phyloP scores from a whole-genome alignment of 2,329 filamentous ascomycete species.

The Nigrograna mackinnonii region DNA sequence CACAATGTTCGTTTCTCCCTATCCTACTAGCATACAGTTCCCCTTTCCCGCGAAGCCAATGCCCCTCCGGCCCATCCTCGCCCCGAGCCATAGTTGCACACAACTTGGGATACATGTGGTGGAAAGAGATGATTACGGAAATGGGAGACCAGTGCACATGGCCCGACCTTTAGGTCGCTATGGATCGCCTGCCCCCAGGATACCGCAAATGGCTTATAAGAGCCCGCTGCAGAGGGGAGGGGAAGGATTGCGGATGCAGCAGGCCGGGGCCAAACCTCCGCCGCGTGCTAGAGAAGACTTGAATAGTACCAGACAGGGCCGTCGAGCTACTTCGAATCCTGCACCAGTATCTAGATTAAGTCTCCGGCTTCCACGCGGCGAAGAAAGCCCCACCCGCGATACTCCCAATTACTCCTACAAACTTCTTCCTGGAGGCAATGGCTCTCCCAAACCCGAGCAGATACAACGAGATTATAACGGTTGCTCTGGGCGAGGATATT shows the following conservation, averaged over 20 bases:
- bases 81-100: slow-evolving; percentile 47
- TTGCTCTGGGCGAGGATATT: slow-evolving; percentile 12
- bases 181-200: slow-evolving; percentile 20
- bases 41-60: slow-evolving; percentile 34
- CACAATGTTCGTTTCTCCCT: slow-evolving; percentile 71
- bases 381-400: slow-evolving; percentile 23
- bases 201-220: slow-evolving; percentile 28
- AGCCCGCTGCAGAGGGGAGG: slow-evolving; percentile 36
- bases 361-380: slow-evolving; percentile 4
- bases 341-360: slow-evolving; percentile 7
- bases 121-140: too few relatives aligned
- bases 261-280: slow-evolving; percentile 5
- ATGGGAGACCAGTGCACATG: too few relatives aligned
- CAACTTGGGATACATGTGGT: slow-evolving; percentile 23
- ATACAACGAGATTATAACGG: slow-evolving; percentile 9
- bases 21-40: slow-evolving; percentile 29
- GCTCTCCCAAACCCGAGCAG: slow-evolving; percentile 7
- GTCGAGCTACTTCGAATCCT: too few relatives aligned
- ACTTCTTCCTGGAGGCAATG: slow-evolving; percentile 16
- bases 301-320: too few relatives aligned
- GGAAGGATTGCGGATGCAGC: slow-evolving; percentile 26
- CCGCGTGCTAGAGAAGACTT: too few relatives aligned
- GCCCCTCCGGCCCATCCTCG: slow-evolving; percentile 48
- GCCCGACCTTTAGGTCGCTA: too few relatives aligned
- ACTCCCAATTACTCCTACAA: slow-evolving; percentile 39